Evolutionary conservation across 2,329 filamentous ascomycete genomes (phyloP), one percentile per base, ranked within the genome.

Genomic region (Trichoderma aggressivum): DNA sequence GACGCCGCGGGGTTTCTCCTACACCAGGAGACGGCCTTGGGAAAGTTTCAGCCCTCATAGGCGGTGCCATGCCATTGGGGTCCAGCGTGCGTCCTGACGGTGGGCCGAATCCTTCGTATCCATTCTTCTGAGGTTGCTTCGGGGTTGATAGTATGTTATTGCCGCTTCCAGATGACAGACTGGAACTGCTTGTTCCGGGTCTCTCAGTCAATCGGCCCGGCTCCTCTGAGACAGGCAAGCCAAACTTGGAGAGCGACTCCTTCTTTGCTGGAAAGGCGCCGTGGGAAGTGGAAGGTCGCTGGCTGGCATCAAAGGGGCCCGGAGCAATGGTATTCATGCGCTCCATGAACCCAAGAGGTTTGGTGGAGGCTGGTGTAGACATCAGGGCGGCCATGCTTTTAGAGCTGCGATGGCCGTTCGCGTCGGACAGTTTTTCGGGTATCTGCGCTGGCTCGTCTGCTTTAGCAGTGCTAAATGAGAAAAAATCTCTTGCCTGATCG

Each of bases 311-410:
- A 75, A 93, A 92, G 0, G 91, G 90, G 0, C 89, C 90, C 1
- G 90, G 88, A 1, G 88, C 85, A 76, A 92, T 90, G 10, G 83
- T 86, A 74, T 92, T 87, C 85, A 92, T 88, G 65, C 89, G 86
- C 73, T 88, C 85, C 75, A 91, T 76, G 32, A 93, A 77, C 72
- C 71, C 71, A 14, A 67, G 58, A 18, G 71, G 66, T 28, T 72
- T 72, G 39, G 26, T 30, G 11, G 71, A 36, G 12, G 69, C 34
- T 7, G 43, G 58, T 65, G 59, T 50, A 18, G 59, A 61, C 34
- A 32, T 34, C 64, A 56, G 16, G 2, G 66, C 58, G 16, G 55
- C 66, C 56, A 58, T 30, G 39, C 56, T 69, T 60, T 36, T 70
- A 32, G 62, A 69, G 21, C 79, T 78, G 63, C 87, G 84, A 5